Base-by-base conservation (phyloP, 805 yeast genomes). In the Saccharomycopsis selenospora region DNA sequence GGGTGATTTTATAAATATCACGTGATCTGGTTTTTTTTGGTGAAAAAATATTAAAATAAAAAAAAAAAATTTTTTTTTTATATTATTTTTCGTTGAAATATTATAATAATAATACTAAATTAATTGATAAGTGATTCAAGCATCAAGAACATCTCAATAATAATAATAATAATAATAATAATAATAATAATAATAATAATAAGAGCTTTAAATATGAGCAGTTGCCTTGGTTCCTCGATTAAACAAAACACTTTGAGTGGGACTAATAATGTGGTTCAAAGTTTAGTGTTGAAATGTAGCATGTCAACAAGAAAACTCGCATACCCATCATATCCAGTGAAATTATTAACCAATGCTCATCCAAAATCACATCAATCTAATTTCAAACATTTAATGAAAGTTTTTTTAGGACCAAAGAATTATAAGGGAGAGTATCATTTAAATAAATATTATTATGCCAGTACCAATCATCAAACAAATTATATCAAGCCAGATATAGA, bases 351-450 rank as follows among this genome's bases (percentile, higher is more conserved):
- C n/a, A 66, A 64, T 57, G 63, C 63, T 54, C 68, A 63, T 58
- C 69, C 69, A 51, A 64, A 66, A 51, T 59, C 59, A 43, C 72
- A 69, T 53, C 73, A 70, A 45, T 73, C 85, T 6, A 76, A 75
- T 50, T 71, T 83, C 61, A 77, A 76, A 58, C 72, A 77, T 61
- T 78, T 79, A 36, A 69, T 88, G 76, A 77, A 79, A 56, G 77
- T 74, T 55, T 89, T 87, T 67, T 68, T 89, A 49, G 97, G 97
- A 2, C 91, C 91, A 33, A 77, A 73, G 62, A 88, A 87, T 66
- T 78, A 78, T 66, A 82, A 83, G 63, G 96, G 96, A 17, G 88
- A 86, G 56, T 85, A 86, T 64, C 72, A 73, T 53, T 66, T 78
- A 61, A 90, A 88, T 72, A 86, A 82, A 62, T 84, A 86, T 65